These are phyloP conservation scores for Lithocarpus polystachyus DNA, from an alignment of 306 rosid species.

Conservation along the genomic window DNA sequence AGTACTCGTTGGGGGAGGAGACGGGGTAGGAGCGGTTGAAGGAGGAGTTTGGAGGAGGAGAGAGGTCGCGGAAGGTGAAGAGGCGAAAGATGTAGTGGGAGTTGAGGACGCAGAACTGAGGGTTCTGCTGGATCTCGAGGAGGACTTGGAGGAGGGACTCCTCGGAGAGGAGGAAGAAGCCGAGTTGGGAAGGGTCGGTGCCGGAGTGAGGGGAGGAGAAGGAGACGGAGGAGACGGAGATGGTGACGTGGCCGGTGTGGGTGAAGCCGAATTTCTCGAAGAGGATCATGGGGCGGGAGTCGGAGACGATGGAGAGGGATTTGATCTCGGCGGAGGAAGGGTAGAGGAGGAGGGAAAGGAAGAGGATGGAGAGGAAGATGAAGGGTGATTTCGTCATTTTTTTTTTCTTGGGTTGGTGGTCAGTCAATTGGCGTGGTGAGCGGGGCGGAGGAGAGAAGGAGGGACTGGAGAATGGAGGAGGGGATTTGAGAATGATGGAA, in stretches of 20 bases:
- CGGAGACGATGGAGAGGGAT: slow-evolving; percentile 61
- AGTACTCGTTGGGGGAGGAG: slow-evolving; percentile 61
- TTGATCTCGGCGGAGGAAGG: slow-evolving; percentile 71
- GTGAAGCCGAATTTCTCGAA: slow-evolving; percentile 94
- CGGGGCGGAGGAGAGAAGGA: neutral
- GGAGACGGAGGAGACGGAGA: slow-evolving; percentile 50
- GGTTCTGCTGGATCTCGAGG: slow-evolving; percentile 78
- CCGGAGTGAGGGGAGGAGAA: slow-evolving; percentile 25
- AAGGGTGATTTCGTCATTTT: slow-evolving; percentile 43
- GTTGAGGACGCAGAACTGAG: slow-evolving; percentile 66
- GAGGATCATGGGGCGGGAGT: slow-evolving; percentile 69
- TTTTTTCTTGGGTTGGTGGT: neutral
- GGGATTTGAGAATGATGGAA: neutral
- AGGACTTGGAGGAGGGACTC: slow-evolving; percentile 78
- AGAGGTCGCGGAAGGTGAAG: slow-evolving; percentile 65
- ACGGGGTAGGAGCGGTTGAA: slow-evolving; percentile 46
- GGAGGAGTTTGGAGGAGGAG: slow-evolving; percentile 69
- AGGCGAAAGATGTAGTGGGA: slow-evolving; percentile 47
- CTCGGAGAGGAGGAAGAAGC: slow-evolving; percentile 84
- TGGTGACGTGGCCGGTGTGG: slow-evolving; percentile 57
- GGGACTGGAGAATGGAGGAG: neutral
- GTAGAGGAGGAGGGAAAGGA: slow-evolving; percentile 18
- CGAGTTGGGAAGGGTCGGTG: slow-evolving; percentile 51
- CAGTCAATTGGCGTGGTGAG: neutral
- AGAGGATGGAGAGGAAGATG: slow-evolving; percentile 29